phyloP scores from a whole-genome alignment of 805 yeast genomes.

The Metschnikowia arizonensis region DNA sequence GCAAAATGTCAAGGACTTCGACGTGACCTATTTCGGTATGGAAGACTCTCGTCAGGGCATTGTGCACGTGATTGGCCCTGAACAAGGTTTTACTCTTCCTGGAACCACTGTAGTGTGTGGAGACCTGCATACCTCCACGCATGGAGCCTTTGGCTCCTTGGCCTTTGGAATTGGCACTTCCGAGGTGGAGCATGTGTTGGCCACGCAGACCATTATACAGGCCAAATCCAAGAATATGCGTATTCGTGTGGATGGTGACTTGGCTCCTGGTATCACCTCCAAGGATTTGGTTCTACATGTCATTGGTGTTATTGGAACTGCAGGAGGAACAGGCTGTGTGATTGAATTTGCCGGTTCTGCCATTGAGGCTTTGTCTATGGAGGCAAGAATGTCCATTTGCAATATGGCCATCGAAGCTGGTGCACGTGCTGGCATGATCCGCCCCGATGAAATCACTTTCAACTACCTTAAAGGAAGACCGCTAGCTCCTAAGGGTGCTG shows the following conservation, averaged over 20 bases:
- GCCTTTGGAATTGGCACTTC: slow-evolving; percentile 99
- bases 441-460: slow-evolving; percentile 87
- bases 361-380: slow-evolving; percentile 85
- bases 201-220: slow-evolving; percentile 95
- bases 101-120: slow-evolving; percentile 99
- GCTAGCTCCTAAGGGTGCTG: slow-evolving; percentile 86
- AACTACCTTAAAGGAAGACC: slow-evolving; percentile 92
- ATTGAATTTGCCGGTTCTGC: slow-evolving; percentile 97
- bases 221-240: slow-evolving; percentile 95
- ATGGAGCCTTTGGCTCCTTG: slow-evolving; percentile 96
- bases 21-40: slow-evolving; percentile 92
- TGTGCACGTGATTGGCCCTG: slow-evolving; percentile 98
- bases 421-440: slow-evolving; percentile 99
- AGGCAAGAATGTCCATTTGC: slow-evolving; percentile 98
- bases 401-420: slow-evolving; percentile 99
- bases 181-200: slow-evolving; percentile 97
- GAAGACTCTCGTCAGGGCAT: slow-evolving; percentile 94
- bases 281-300: slow-evolving; percentile 93
- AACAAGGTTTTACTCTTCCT: slow-evolving; percentile 96
- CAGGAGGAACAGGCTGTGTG: slow-evolving; percentile 98
- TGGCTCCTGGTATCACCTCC: slow-evolving; percentile 87
- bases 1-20: slow-evolving; percentile 86
- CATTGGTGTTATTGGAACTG: slow-evolving; percentile 96
- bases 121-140: slow-evolving; percentile 97
- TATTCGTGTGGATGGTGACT: slow-evolving; percentile 77